Base-by-base conservation (phyloP, 2,329 filamentous ascomycete genomes). In the Penicillium thymicola region DNA sequence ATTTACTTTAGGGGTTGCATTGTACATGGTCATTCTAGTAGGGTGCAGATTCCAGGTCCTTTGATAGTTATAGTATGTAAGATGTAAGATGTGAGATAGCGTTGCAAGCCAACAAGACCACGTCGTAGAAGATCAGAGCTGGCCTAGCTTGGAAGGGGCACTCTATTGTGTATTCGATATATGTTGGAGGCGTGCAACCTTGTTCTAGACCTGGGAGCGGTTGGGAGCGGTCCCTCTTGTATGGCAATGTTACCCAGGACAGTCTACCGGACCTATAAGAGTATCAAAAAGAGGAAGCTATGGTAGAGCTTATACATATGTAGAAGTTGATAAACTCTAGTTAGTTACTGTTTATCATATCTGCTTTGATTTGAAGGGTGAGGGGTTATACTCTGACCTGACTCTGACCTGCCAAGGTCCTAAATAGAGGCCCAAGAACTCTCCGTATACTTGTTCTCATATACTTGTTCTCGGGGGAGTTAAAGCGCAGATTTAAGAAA, bases 361-460 rank as follows among this genome's bases (percentile, higher is more conserved):
- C 38, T 34, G 14, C 28, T 44, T 38, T 43, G 14, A 34, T 44
- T 14, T 34, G 32, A 34, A 34, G 28, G 38, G 16, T 51, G 48
- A 51, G 49, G 49, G 49, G 49, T 28, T 43, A 18, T 51, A 44
- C 11, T 51, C 7, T 44, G 49, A 45, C 21, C 49, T 36, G 40
- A 44, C 11, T 51, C 7, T 44, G 49, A 45, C 21, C 49, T 36
- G 40, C 40, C 49, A 51, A 51, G 49, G 11, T 25, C 28, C 28
- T n/a, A 18, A 36, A 25, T 11, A 25, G 30, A 51, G 49, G 25
- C 14, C 28, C 47, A 51, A 44, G 49, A 45, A 36, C 28, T 36
- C 21, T 44, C 16, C 21, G 2, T 32, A 36, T 36, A 21, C 21
- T 21, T 21, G 21, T 21, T 21, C 21, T 21, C 21, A 1, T 32